Evolutionary conservation across 805 yeast species (phyloP).

Genomic region (Suhomyces faveliae): DNA sequence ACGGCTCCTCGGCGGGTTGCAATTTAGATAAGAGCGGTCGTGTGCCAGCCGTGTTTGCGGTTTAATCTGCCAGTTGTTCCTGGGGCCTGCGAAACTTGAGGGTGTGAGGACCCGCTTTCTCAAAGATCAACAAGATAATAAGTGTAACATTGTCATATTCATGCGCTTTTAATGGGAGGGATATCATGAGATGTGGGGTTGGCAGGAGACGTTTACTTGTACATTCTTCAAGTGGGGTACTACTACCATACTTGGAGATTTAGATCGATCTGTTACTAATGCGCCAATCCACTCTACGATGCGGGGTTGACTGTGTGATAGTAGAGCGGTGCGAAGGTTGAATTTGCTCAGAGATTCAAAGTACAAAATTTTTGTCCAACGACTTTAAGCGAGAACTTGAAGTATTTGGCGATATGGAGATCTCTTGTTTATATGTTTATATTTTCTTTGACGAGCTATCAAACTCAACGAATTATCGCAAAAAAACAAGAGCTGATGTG

Average conservation of each 20-base stretch:
- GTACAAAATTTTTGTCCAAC: neutral
- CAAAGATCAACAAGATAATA: neutral
- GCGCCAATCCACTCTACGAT: neutral
- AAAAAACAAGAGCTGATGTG: neutral
- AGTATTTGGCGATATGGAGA: neutral
- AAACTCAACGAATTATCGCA: neutral
- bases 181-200: neutral
- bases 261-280: neutral
- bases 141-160: too few relatives aligned
- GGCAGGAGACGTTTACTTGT: neutral
- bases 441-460: neutral
- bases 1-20: neutral
- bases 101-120: neutral
- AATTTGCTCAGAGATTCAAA: neutral
- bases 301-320: too few relatives aligned
- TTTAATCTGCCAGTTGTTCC: neutral
- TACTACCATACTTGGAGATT: neutral
- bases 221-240: neutral
- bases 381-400: neutral
- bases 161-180: neutral
- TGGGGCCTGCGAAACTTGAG: neutral
- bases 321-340: too few relatives aligned
- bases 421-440: too few relatives aligned
- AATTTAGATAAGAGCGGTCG: neutral
- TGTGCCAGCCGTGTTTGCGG: neutral